These are phyloP conservation scores for Juncus effusus DNA, from an alignment of 176 grass and related monocot species.

Conservation along the genomic window DNA sequence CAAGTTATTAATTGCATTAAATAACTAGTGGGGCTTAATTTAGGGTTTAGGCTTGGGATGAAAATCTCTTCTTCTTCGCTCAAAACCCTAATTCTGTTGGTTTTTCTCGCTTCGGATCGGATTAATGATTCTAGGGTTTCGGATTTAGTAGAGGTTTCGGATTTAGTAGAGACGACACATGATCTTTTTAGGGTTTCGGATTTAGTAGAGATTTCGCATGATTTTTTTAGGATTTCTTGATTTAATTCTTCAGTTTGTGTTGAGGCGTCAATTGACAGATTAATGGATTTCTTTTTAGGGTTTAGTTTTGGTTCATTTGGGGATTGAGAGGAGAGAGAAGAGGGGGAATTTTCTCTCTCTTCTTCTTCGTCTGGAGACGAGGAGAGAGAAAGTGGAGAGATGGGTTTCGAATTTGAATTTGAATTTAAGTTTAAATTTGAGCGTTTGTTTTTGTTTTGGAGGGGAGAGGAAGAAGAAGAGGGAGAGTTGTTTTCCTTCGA, in stretches of 20 bases:
- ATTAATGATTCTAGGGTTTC: conserved; percentile 87
- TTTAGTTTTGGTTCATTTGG: conserved; percentile 36
- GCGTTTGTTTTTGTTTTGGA: conserved; percentile 9
- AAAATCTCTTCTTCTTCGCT: conserved; percentile 72
- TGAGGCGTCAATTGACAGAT: conserved; percentile 51
- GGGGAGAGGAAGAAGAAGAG: conserved; percentile 53
- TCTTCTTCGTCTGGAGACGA: conserved; percentile 38
- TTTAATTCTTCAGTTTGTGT: conserved; percentile 77
- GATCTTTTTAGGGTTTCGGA: conserved; percentile 25
- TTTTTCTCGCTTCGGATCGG: conserved; percentile 39
- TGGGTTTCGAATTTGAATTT: conserved; percentile 42
- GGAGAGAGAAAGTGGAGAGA: conserved; percentile 33
- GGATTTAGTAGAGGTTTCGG: conserved; percentile 40
- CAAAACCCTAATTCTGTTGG: conserved; percentile 45
- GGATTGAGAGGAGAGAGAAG: conserved; percentile 34
- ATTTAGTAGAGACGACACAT: conserved; percentile 24
- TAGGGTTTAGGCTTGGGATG: conserved; percentile 40
- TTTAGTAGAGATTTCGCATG: conserved; percentile 32
- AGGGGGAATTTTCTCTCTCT: conserved; percentile 29
- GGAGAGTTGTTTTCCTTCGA: conserved; percentile 38
- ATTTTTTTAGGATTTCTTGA: conserved; percentile 15
- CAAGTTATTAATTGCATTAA: conserved; percentile 93
- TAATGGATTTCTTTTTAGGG: conserved; percentile 38
- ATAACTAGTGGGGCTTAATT: conserved; percentile 54
- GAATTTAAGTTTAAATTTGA: neutral